A percentile compares a stretch with the other conserved stretches of the same genome.
These are phyloP conservation scores for Penicillium sp. DNA, from an alignment of 2,329 filamentous ascomycete species.

Conservation along the genomic window DNA sequence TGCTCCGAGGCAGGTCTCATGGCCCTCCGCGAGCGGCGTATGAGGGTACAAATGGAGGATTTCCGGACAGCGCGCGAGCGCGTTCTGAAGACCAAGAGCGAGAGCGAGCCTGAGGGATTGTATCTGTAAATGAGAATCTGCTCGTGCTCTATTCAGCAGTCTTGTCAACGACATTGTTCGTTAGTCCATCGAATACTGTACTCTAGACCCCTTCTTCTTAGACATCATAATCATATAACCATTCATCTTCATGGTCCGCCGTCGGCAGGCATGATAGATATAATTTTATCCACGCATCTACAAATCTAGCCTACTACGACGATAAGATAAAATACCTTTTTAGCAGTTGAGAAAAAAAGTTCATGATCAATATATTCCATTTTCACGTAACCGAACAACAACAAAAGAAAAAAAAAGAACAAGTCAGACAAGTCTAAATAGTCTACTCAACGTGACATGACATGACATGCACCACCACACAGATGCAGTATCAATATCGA, in stretches of 20 bases:
- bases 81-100: conserved; percentile 96
- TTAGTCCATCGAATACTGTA: conserved; percentile 3
- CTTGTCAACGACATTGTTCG: not conserved
- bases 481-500: no score
- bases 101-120: conserved; percentile 95
- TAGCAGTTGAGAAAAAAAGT: not conserved
- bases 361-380: not conserved
- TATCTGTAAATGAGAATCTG: conserved; percentile 68
- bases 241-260: not conserved
- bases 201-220: conserved; percentile 2
- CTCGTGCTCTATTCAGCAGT: not conserved
- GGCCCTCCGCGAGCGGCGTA: conserved; percentile 88
- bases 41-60: conserved; percentile 98
- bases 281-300: not conserved
- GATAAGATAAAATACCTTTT: not conserved
- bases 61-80: conserved; percentile 89
- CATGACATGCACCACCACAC: no score
- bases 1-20: conserved; percentile 95
- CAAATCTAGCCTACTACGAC: not conserved
- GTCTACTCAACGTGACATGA: not conserved
- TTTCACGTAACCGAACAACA: not conserved
- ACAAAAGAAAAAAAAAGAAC: not conserved
- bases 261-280: not conserved
- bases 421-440: not conserved
- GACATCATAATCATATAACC: not conserved